Percentiles rank a stretch among this genome's conserved stretches.
phyloP scores from a whole-genome alignment of 345 rosid genomes.

The Conringia planisiliqua region DNA sequence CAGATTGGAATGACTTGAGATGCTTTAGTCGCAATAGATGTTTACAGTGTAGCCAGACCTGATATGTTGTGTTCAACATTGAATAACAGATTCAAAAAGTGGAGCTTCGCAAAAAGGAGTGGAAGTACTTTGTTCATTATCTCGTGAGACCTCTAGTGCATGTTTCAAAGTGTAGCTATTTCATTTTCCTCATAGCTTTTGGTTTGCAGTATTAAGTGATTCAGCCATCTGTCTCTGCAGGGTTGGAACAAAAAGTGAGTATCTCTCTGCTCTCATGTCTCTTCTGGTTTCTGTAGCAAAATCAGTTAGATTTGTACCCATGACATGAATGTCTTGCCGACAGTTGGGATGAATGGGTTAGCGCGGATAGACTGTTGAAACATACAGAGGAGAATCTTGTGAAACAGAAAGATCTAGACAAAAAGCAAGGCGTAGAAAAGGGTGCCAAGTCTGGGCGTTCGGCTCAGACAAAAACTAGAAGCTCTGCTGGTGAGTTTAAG shows the following conservation, averaged over 20 bases:
- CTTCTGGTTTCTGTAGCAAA: conserved; percentile 7
- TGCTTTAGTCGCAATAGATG: neutral
- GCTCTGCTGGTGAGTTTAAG: conserved; percentile 49
- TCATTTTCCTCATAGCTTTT: neutral
- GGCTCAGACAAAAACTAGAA: conserved; percentile 53
- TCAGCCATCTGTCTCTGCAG: conserved; percentile 48
- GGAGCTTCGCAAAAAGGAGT: conserved; percentile 86
- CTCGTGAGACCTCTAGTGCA: conserved; percentile 54
- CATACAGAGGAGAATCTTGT: conserved; percentile 58
- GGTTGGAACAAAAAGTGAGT: conserved; percentile 99
- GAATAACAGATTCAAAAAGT: conserved; percentile 71
- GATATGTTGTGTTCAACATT: neutral
- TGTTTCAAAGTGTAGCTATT: neutral
- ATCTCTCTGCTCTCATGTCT: conserved; percentile 25
- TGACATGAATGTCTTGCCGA: conserved; percentile 51
- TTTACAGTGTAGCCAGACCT: neutral
- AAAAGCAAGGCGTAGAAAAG: conserved; percentile 60
- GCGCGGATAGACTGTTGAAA: conserved; percentile 63
- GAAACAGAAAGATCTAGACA: conserved; percentile 60
- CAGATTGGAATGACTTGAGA: neutral
- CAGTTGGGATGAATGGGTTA: conserved; percentile 99
- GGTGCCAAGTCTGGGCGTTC: conserved; percentile 65
- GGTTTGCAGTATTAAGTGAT: conserved; percentile 30
- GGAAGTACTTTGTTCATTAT: conserved; percentile 95
- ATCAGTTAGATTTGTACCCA: neutral